Base-by-base conservation (phyloP, 805 yeast species). In the Komagataella ulmi region DNA sequence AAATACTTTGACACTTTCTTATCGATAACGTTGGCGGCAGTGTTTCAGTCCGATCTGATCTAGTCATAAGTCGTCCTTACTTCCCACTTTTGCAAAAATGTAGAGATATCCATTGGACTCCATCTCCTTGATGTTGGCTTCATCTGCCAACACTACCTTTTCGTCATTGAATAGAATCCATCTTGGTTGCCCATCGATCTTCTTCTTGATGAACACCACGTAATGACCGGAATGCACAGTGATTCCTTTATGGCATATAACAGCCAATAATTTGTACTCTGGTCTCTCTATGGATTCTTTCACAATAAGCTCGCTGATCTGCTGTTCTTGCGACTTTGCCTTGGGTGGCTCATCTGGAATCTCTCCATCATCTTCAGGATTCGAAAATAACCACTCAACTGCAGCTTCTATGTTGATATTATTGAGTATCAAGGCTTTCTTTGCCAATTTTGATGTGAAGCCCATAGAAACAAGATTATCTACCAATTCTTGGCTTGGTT, bases 181-280 rank as follows among this genome's bases (percentile, higher is more conserved):
- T 51, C 71, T 68, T 10, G 55, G 61, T 50, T 59, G 63, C 1
- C 70, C 74, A 2, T 69, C 68, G 6, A 70, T 59, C 1, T 50
- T 51, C 54, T 78, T 76, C 52, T 72, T 75, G 36, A 86, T 70
- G 59, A 85, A 89, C 1, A 83, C 86, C 45, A 90, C 97, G 64
- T 89, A 89, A 64, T 89, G 97, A 0, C 97, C 97, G 0, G 96
- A 86, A 57, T 90, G 96, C 1, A 88, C 84, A 10, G 95, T 84
- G 2, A 80, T 73, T 6, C 97, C 97, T 64, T 89, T 90, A 65
- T 89, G 97, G 62, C 96, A 88, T 14, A 90, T 72, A 4, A 86
- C 83, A 0, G 85, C 84, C 47, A 74, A 71, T 49, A 90, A 65
- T 3, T 58, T 55, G 60, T 83, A 88, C 14, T 57, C 54, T 0